Percentiles rank a stretch among this genome's conserved stretches.
Evolutionary conservation across 495 filamentous ascomycete species (phyloP).

Genomic region (Staphylotrichum longicolle): DNA sequence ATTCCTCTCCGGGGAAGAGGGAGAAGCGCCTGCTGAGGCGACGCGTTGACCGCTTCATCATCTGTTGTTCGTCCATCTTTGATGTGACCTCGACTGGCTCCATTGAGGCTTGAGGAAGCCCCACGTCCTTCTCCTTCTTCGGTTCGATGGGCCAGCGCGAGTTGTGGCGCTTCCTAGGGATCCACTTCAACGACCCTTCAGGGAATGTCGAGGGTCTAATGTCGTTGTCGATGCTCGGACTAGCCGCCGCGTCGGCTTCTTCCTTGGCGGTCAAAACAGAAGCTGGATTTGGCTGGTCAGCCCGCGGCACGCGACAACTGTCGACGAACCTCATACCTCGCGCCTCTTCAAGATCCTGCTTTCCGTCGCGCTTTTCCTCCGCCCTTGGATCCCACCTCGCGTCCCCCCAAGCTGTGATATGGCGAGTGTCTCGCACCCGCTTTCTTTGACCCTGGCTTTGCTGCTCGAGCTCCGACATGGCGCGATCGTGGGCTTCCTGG

Average conservation of each 20-base stretch:
- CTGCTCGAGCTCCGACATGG: conserved; percentile 28
- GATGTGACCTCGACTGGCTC: conserved; percentile 21
- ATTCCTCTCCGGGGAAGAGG: conserved; percentile 26
- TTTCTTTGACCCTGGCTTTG: conserved; percentile 28
- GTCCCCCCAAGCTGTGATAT: conserved; percentile 27
- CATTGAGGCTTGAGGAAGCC: conserved; percentile 25
- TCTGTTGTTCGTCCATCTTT: conserved; percentile 25
- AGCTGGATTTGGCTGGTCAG: conserved; percentile 13
- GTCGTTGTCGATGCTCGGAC: not conserved
- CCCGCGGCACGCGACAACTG: not conserved
- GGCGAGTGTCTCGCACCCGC: conserved; percentile 22
- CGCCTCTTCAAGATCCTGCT: conserved; percentile 29
- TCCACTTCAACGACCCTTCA: conserved; percentile 25
- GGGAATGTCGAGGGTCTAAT: conserved; percentile 25
- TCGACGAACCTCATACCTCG: conserved; percentile 23
- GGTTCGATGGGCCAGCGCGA: conserved; percentile 35
- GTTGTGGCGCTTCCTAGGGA: conserved; percentile 39
- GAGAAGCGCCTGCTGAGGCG: conserved; percentile 35
- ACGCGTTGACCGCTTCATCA: conserved; percentile 27
- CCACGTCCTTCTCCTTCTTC: conserved; percentile 19
- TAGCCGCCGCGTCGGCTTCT: not conserved
- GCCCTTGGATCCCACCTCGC: conserved; percentile 24
- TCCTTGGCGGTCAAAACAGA: conserved; percentile 14
- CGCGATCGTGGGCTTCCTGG: conserved; percentile 17
- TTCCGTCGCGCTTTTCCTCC: conserved; percentile 18